A percentile compares a stretch with the other conserved stretches of the same genome.
Conservation (phyloP, 345 rosid species). For the Melastoma malabathricum region DNA sequence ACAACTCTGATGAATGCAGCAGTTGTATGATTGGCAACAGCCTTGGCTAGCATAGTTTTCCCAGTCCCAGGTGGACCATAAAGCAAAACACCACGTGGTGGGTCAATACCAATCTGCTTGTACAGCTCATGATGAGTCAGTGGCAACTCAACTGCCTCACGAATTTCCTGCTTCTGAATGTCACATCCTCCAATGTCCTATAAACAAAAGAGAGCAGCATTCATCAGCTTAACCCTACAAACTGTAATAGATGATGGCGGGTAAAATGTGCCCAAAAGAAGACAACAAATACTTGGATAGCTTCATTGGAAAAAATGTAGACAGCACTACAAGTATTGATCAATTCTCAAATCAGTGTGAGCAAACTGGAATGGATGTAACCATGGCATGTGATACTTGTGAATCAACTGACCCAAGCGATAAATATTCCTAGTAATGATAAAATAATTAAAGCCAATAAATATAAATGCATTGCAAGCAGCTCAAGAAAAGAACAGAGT, state of each 20-base stretch:
- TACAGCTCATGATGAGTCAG: conserved; percentile 88
- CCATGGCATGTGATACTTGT: no score
- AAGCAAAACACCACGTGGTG: conserved; percentile 93
- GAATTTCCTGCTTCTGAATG: conserved; percentile 96
- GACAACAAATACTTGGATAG: no score
- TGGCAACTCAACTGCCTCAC: conserved; percentile 98
- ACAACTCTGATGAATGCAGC: conserved; percentile 98
- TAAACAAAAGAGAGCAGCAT: conserved; percentile 3
- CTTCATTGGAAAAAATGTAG: no score
- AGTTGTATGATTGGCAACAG: conserved; percentile 94
- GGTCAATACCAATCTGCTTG: conserved; percentile 95
- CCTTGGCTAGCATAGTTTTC: conserved; percentile 97
- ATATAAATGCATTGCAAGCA: no score
- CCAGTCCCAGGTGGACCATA: conserved; percentile 99
- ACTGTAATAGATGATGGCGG: no score
- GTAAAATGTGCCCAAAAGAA: no score
- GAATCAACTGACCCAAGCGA: no score
- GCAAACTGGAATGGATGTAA: no score
- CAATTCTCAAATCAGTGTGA: no score
- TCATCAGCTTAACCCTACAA: background rate
- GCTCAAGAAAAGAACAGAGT: background rate
- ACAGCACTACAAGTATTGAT: no score
- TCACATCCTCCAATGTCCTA: conserved; percentile 99
- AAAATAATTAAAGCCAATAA: no score
- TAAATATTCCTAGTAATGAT: no score